A percentile compares a stretch with the other conserved stretches of the same genome.
Conservation (phyloP, 345 rosid species). For the Dipteronia sinensis region DNA sequence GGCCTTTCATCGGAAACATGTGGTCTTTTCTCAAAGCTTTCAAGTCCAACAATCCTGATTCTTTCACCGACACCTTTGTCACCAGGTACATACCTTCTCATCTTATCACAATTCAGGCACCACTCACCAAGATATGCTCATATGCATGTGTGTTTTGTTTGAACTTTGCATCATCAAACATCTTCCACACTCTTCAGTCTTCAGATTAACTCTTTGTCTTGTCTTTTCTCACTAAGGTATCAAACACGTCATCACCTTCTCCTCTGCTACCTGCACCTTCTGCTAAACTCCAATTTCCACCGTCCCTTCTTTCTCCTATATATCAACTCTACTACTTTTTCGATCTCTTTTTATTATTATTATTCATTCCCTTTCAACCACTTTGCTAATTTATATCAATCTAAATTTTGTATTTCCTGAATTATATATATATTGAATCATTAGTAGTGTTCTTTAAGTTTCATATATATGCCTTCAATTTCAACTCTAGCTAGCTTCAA, state of each 20-base stretch:
- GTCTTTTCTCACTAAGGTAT: background rate
- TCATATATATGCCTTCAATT: too few relatives aligned
- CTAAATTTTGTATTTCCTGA: too few relatives aligned
- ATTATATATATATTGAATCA: too few relatives aligned
- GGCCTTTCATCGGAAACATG: conserved; percentile 92
- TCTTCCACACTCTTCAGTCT: too few relatives aligned
- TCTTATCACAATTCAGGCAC: too few relatives aligned
- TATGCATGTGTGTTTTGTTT: too few relatives aligned
- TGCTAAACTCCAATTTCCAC: background rate
- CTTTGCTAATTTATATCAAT: too few relatives aligned
- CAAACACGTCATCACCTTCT: background rate
- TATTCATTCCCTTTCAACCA: background rate
- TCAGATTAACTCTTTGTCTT: background rate
- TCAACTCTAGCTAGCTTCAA: too few relatives aligned
- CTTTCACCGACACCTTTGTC: conserved; percentile 47
- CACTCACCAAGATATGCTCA: too few relatives aligned
- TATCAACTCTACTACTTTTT: background rate
- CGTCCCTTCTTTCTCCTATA: background rate
- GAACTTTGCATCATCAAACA: too few relatives aligned
- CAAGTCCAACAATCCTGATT: conserved; percentile 69
- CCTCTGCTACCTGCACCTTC: too few relatives aligned
- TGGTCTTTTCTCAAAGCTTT: conserved; percentile 82
- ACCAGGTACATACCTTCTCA: conserved; percentile 41
- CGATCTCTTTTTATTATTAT: background rate
- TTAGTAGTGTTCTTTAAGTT: too few relatives aligned